phyloP scores from a whole-genome alignment of 108 stramenopile genomes.

The Heterococcus sp. region DNA sequence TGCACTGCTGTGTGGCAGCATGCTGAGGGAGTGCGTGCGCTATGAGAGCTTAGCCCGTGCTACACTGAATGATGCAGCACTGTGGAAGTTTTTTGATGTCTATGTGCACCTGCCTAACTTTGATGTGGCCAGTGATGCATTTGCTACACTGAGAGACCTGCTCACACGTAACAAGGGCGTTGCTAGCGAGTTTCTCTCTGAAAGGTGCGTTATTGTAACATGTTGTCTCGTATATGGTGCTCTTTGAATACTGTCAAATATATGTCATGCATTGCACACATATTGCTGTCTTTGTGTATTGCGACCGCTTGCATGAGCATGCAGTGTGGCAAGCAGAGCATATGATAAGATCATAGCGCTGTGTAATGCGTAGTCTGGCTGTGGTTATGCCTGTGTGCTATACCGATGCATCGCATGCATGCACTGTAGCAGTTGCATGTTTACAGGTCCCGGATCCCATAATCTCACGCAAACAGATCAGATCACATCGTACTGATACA shows the following conservation, averaged over 20 bases:
- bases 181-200: conserved; percentile 53
- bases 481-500: no score
- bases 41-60: conserved; percentile 33
- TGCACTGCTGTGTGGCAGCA: conserved; percentile 52
- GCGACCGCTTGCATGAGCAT: no score
- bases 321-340: no score
- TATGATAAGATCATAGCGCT: no score
- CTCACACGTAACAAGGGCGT: conserved; percentile 55
- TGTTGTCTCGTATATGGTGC: conserved; percentile 1
- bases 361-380: no score
- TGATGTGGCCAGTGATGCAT: conserved; percentile 60
- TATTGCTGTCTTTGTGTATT: no score
- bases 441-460: no score
- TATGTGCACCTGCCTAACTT: conserved; percentile 58
- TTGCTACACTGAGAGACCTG: conserved; percentile 50
- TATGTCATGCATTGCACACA: no score
- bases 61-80: conserved; percentile 16
- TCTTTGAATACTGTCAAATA: conserved; percentile 1
- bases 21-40: conserved; percentile 56
- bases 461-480: no score
- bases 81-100: conserved; percentile 56
- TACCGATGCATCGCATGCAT: no score
- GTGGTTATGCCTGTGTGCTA: no score
- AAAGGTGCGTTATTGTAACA: conserved; percentile 34
- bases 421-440: no score